Base-by-base conservation (phyloP, 176 grass and related monocot genomes). In the Rhipidocladum racemiflorum region DNA sequence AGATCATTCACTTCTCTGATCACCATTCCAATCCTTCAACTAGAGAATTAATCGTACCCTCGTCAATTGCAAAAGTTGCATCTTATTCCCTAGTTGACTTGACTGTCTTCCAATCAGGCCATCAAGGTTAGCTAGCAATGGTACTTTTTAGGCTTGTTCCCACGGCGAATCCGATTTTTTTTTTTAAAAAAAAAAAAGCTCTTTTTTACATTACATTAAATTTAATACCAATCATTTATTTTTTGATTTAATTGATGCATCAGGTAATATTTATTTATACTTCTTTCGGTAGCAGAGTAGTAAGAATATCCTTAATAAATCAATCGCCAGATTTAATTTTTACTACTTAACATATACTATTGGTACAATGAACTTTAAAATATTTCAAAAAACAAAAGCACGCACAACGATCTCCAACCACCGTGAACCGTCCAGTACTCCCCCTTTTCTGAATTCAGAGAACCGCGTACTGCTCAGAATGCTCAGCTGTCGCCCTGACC, bases 111-210 rank as follows among this genome's bases (percentile, higher is more conserved):
- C 32, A 80, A 82, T 63, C 55, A 50, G n/a, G 16, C 29, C 64
- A 72, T 64, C 34, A 35, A 39, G 2, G 38, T 32, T 53, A 61
- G 56, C 20, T 72, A 36, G 80, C 42, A 72, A 43, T 23, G n/a
- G 51, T 17, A 38, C 36, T 32, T 36, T 77, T 15, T 65, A 83
- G 72, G 39, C 78, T 40, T 46, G 80, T 25, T 38, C n/a, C 5
- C 55, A 81, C 4, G 27, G 4, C 7, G 61, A 77, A 89, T 77
- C 88, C n/a, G 88, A 86, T 89, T 85, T 78, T 72, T n/a, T n/a
- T n/a, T n/a, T n/a, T n/a, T n/a, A n/a, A n/a, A n/a, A 49, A 32
- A 80, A 61, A 23, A 14, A 61, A 2, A 34, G 32, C 2, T 34
- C 32, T 34, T 34, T 34, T 34, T 34, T 34, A 34, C 32, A 3